Percentiles rank a stretch among this genome's conserved stretches.
Evolutionary conservation across 208 protist genomes (phyloP).

Genomic region (Trypanosoma cruzi): DNA sequence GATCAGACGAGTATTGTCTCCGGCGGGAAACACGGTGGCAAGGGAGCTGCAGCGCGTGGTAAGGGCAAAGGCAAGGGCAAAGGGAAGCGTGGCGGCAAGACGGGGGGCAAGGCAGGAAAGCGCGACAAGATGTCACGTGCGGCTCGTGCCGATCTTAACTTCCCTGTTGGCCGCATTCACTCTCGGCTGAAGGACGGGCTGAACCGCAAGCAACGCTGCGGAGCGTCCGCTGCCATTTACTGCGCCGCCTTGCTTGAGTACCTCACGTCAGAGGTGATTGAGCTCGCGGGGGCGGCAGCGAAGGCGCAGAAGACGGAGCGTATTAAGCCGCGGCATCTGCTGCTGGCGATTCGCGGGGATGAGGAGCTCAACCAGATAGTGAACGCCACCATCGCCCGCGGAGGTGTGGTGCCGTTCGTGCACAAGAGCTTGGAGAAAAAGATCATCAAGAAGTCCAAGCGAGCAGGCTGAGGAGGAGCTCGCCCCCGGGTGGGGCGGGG

Average conservation of each 20-base stretch:
- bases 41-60: constrained; percentile 46
- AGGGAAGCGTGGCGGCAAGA: constrained; percentile 87
- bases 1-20: constrained; percentile 90
- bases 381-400: constrained; percentile 91
- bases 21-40: constrained; percentile 85
- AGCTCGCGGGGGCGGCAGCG: constrained; percentile 97
- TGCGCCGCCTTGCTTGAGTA: constrained; percentile 99
- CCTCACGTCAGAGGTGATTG: constrained; percentile 98
- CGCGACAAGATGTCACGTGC: constrained; percentile 88
- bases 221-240: constrained; percentile 98
- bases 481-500: background rate
- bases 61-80: constrained; percentile 92
- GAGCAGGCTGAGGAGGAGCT: constrained; percentile 41
- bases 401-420: constrained; percentile 90
- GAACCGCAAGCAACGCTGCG: constrained; percentile 95
- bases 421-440: constrained; percentile 93
- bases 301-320: too few species aligned
- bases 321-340: constrained; percentile 99
- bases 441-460: constrained; percentile 92
- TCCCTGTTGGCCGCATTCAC: constrained; percentile 99
- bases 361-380: constrained; percentile 99
- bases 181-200: constrained; percentile 97
- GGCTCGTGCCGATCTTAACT: constrained; percentile 91
- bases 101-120: constrained; percentile 85
- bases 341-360: constrained; percentile 98